Evolutionary conservation across 352 stramenopile species (phyloP).

Genomic region (Plasmopara viticola): DNA sequence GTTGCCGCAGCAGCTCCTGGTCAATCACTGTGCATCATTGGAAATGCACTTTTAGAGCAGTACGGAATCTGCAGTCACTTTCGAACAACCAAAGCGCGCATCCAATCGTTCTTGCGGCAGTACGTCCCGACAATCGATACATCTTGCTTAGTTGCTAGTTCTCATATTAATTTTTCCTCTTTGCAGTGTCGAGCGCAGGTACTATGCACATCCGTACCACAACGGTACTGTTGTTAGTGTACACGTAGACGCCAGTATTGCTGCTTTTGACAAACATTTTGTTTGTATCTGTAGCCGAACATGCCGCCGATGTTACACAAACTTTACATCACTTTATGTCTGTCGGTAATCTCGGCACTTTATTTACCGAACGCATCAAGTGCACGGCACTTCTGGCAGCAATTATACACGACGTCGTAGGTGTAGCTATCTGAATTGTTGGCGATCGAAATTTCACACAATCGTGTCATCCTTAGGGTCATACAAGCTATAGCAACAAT

Average conservation of each 20-base stretch:
- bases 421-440: background rate
- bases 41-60: conserved; percentile 65
- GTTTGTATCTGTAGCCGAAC: conserved; percentile 37
- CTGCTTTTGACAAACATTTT: conserved; percentile 4
- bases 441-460: background rate
- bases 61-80: conserved; percentile 65
- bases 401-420: conserved; percentile 78
- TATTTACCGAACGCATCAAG: conserved; percentile 55
- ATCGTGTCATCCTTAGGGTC: conserved; percentile 30
- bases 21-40: conserved; percentile 62
- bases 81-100: conserved; percentile 37
- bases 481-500: conserved; percentile 85
- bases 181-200: conserved; percentile 48
- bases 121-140: conserved; percentile 23
- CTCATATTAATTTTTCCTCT: background rate
- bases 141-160: background rate
- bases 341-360: conserved; percentile 40
- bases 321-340: conserved; percentile 67
- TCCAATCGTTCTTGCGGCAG: conserved; percentile 60
- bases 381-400: conserved; percentile 70
- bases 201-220: conserved; percentile 77
- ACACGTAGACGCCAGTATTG: background rate
- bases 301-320: conserved; percentile 79
- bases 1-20: conserved; percentile 44
- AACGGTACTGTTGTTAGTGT: conserved; percentile 41